Evolutionary conservation across 176 grass and related monocot genomes (phyloP), one percentile per base, ranked within the genome.

Genomic region (Olyra latifolia): DNA sequence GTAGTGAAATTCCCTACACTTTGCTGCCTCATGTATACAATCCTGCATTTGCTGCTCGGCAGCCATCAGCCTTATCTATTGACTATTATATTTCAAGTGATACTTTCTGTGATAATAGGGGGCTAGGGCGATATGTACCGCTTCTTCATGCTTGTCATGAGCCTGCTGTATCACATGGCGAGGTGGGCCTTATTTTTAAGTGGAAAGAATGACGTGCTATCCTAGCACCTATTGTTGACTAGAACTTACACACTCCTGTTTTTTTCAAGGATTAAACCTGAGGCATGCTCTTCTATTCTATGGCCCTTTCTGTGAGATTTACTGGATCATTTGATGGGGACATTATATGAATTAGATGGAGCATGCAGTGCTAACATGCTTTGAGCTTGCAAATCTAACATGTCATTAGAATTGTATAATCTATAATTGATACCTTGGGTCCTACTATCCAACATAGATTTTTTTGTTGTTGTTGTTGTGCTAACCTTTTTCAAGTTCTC

Each of bases 261-360:
- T 48, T 32, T 40, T 38, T 16, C 5, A 6, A 60, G 6, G 38
- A 82, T 72, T 69, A 52, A 82, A 74, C 23, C 63, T 74, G 69
- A 65, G 58, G 32, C 69, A 22, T 1, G 58, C 45, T 20, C 35
- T 66, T 55, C 24, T 66, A 19, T 75, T 74, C 19, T 1, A 30
- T n/a, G 15, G 28, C 42, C 11, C 24, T 25, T 7, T 63, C 13
- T 62, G 38, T 71, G 67, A 32, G 53, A 29, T 59, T 48, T 60
- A 82, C 40, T 6, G 8, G 24, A 45, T 20, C 39, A 2, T 49
- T 43, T 69, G 8, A 8, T 27, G 2, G 68, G 38, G 47, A 53
- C n/a, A 30, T 68, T 39, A 66, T 55, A 43, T 11, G 2, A 71
- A 60, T 60, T 58, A 29, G 5, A 30, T 46, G 9, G 42, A 66